Conservation (phyloP, 768 basidiomycete species). For the Suillus subluteus region DNA sequence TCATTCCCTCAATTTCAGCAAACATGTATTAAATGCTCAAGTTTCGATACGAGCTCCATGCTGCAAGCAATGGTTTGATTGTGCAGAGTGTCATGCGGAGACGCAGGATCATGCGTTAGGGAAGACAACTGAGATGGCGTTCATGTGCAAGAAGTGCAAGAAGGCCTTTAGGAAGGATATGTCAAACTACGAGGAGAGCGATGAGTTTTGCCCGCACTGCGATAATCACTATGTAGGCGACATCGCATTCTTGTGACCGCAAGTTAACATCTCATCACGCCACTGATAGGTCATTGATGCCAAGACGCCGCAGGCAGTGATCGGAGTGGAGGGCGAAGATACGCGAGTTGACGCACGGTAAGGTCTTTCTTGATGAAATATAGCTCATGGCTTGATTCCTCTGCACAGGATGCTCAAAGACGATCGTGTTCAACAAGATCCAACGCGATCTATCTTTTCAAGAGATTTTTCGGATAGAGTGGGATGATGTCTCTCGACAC, state of each 20-base stretch:
- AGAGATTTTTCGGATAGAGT: conserved; percentile 51
- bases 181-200: conserved; percentile 89
- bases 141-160: conserved; percentile 88
- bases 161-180: conserved; percentile 98
- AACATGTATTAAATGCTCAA: conserved; percentile 96
- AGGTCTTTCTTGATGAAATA: conserved; percentile 24
- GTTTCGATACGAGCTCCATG: conserved; percentile 96
- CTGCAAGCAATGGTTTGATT: conserved; percentile 98
- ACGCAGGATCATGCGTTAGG: conserved; percentile 69
- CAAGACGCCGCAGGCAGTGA: conserved; percentile 83
- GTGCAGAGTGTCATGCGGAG: conserved; percentile 93
- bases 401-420: conserved; percentile 82
- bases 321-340: conserved; percentile 92
- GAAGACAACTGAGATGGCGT: conserved; percentile 83
- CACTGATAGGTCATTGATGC: conserved; percentile 81
- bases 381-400: conserved; percentile 1
- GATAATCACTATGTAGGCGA: conserved; percentile 93
- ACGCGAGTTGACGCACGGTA: conserved; percentile 85
- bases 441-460: conserved; percentile 52
- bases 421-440: conserved; percentile 66
- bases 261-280: neutral
- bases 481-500: conserved; percentile 26
- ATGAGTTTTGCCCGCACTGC: conserved; percentile 97
- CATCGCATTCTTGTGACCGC: neutral
- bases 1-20: conserved; percentile 50